Evolutionary conservation across 768 basidiomycete species (phyloP).

Genomic region (Pulveroboletus frians): DNA sequence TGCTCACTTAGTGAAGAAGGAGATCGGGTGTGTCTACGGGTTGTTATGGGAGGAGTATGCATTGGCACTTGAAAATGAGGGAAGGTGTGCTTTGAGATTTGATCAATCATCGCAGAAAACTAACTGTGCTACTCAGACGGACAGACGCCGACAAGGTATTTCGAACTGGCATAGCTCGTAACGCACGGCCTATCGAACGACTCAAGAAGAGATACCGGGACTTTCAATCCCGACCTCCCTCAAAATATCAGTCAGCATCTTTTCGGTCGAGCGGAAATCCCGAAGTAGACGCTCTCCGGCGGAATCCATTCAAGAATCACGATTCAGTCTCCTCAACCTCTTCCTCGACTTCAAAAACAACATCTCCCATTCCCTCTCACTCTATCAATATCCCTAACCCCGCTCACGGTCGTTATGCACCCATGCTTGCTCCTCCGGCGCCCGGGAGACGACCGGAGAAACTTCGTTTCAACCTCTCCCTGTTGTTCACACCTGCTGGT

Average conservation of each 20-base stretch:
- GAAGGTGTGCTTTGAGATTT: constrained; percentile 51
- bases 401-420: constrained; percentile 51
- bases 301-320: constrained; percentile 36
- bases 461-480: constrained; percentile 58
- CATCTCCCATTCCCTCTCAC: constrained; percentile 20
- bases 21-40: constrained; percentile 73
- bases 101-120: constrained; percentile 3
- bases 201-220: constrained; percentile 78
- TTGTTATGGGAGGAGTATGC: constrained; percentile 92
- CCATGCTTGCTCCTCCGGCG: constrained; percentile 65
- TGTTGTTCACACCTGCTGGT: constrained; percentile 71
- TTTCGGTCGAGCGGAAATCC: constrained; percentile 24
- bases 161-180: constrained; percentile 73
- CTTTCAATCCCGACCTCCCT: constrained; percentile 56
- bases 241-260: constrained; percentile 21
- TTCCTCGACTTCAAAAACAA: constrained; percentile 21
- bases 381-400: constrained; percentile 37
- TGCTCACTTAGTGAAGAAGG: constrained; percentile 63
- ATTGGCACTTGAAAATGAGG: constrained; percentile 62
- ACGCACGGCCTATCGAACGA: constrained; percentile 77
- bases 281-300: constrained; percentile 30
- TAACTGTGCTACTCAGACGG: constrained; percentile 39
- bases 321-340: constrained; percentile 30
- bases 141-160: constrained; percentile 80
- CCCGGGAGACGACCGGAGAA: constrained; percentile 71